A percentile compares a stretch with the other conserved stretches of the same genome.
Evolutionary conservation across 1,139 yeast species (phyloP).

Genomic region (Ogataea hybrid): DNA sequence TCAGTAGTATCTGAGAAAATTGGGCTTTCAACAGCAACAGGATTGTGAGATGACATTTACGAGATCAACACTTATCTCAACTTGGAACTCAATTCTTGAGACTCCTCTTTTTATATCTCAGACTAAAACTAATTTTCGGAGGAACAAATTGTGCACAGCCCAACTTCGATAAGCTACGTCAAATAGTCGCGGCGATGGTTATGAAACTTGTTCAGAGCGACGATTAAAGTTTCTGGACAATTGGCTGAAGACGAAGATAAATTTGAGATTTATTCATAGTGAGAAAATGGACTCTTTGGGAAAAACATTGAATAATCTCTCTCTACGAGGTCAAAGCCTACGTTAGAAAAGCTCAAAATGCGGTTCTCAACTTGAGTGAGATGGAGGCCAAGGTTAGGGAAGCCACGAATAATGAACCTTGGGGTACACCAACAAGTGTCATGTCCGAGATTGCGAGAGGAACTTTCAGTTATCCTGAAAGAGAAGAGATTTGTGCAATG

Average conservation of each 20-base stretch:
- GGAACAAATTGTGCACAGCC: background rate
- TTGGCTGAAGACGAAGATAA: slow-evolving; percentile 7
- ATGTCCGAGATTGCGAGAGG: slow-evolving; percentile 97
- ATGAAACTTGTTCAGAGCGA: slow-evolving; percentile 4
- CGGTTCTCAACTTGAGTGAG: slow-evolving; percentile 90
- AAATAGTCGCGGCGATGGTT: slow-evolving; percentile 9
- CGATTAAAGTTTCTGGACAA: slow-evolving; percentile 5
- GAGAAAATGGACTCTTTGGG: slow-evolving; percentile 40
- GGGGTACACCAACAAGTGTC: slow-evolving; percentile 95
- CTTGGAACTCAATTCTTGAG: no score
- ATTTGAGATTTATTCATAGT: background rate
- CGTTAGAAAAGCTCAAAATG: slow-evolving; percentile 97
- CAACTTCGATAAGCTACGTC: background rate
- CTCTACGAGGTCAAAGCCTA: slow-evolving; percentile 95
- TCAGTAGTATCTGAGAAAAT: slow-evolving; percentile 8
- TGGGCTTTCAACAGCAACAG: slow-evolving; percentile 1
- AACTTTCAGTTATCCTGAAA: slow-evolving; percentile 80
- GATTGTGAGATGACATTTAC: background rate
- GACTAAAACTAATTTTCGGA: background rate
- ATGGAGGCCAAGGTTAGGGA: slow-evolving; percentile 97
- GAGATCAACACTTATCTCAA: no score
- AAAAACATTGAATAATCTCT: slow-evolving; percentile 76
- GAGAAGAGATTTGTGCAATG: slow-evolving; percentile 74
- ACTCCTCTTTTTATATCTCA: no score
- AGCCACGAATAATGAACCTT: slow-evolving; percentile 97